Evolutionary conservation across 352 stramenopile species (phyloP), one percentile per base, ranked within the genome.

Genomic region (Globisporangium paddicum): DNA sequence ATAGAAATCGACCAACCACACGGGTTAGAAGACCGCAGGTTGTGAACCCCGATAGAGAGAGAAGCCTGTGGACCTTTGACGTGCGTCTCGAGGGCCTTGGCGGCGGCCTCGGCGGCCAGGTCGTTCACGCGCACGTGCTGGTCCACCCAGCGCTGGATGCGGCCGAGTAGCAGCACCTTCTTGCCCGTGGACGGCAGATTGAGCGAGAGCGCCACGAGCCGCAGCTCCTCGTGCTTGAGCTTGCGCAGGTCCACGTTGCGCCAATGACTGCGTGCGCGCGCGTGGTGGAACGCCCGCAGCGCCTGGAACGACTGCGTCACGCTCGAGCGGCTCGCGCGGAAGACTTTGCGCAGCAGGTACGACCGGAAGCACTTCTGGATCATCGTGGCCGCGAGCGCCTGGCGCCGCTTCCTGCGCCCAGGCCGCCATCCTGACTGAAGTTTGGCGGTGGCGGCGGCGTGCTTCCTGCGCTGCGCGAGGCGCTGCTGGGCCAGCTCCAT

Each of bases 111-210:
- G 0, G 75, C 65, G 0, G 83, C 79, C n/a, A 88, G 37, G 59
- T 90, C 77, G 44, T 77, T 81, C 32, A 63, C 67, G 5, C 79
- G 63, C 13, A 89, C 64, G 41, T 88, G 78, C 48, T 88, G 69
- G 48, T 93, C 79, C 11, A 90, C 64, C 83, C 83, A 93, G 19
- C 75, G 75, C 64, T 93, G 81, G 54, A 93, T 77, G 10, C 81
- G 74, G 37, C 75, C 77, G 21, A 93, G 83, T 2, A 93, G 55
- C 45, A 88, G 59, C 60, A 86, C 76, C 47, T 91, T 93, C 64
- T 93, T 93, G 52, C 83, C 79, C 3, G 77, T 87, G 9, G 77
- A 84, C 41, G 83, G 83, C 35, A 93, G 46, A 48, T 90, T 88
- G 10, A 91, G 66, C 38, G 77, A 72, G 49, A 91, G 42, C 30